These are phyloP conservation scores for Tothia fuscella DNA, from an alignment of 2,329 filamentous ascomycete genomes.

Conservation along the genomic window DNA sequence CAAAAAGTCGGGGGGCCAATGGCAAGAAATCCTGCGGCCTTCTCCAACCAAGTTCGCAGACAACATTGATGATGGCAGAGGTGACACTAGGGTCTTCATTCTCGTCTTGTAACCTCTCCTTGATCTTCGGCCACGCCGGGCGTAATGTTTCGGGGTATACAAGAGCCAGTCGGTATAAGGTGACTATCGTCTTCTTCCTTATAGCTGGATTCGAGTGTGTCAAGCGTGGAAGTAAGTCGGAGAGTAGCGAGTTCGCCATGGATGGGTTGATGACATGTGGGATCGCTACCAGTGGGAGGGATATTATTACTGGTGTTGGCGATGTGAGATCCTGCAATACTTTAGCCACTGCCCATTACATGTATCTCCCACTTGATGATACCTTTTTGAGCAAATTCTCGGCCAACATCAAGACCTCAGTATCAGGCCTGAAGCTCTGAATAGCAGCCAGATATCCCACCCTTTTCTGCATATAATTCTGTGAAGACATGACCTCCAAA, in stretches of 20 bases:
- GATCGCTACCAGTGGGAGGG: slow-evolving; percentile 77
- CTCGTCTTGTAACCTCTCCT: slow-evolving; percentile 82
- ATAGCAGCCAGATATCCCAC: slow-evolving; percentile 91
- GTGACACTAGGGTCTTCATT: slow-evolving; percentile 87
- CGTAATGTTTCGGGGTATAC: slow-evolving; percentile 94
- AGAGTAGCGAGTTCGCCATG: slow-evolving; percentile 76
- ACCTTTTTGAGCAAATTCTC: slow-evolving; percentile 95
- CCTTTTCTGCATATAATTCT: slow-evolving; percentile 88
- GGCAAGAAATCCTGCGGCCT: slow-evolving; percentile 88
- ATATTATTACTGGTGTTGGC: slow-evolving; percentile 62
- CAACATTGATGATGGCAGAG: slow-evolving; percentile 89
- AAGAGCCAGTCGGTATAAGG: slow-evolving; percentile 80
- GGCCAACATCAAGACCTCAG: slow-evolving; percentile 92
- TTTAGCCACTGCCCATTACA: slow-evolving; percentile 2
- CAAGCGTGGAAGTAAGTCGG: slow-evolving; percentile 75
- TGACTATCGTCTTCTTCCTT: slow-evolving; percentile 92
- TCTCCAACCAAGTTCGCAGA: slow-evolving; percentile 91
- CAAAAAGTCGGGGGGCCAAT: slow-evolving; percentile 80
- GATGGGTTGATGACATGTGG: slow-evolving; percentile 90
- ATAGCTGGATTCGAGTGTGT: slow-evolving; percentile 76
- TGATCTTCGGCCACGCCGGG: slow-evolving; percentile 93
- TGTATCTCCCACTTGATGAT: not conserved
- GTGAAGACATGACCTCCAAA: slow-evolving; percentile 94
- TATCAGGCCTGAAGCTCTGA: slow-evolving; percentile 90
- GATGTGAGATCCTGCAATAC: slow-evolving; percentile 58